These are phyloP conservation scores for Gnaphalium uliginosum DNA, from an alignment of 129 eudicot species.

Conservation along the genomic window DNA sequence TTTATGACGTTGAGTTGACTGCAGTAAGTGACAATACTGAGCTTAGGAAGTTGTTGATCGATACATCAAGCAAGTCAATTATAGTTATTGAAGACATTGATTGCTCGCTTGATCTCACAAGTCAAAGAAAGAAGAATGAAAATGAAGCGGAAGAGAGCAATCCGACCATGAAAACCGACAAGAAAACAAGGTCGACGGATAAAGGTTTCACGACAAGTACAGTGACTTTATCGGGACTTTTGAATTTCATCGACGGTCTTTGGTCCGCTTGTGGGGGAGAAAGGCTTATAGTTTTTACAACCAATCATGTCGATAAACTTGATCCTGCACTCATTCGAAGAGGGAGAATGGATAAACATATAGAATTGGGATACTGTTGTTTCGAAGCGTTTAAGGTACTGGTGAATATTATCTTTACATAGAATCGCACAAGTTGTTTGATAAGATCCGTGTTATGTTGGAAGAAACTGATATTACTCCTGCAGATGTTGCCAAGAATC, in stretches of 20 bases:
- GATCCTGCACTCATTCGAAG: slow-evolving; percentile 40
- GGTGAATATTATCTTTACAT: slow-evolving; percentile 35
- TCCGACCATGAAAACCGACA: background rate
- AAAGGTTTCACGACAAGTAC: slow-evolving; percentile 15
- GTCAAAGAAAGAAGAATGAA: slow-evolving; percentile 32
- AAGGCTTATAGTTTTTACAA: slow-evolving; percentile 36
- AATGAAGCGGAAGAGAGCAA: slow-evolving; percentile 27
- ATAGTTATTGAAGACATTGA: slow-evolving; percentile 46
- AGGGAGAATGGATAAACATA: slow-evolving; percentile 45
- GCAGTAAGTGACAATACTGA: slow-evolving; percentile 38
- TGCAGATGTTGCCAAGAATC: slow-evolving; percentile 40
- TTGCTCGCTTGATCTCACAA: slow-evolving; percentile 40
- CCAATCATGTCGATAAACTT: slow-evolving; percentile 37
- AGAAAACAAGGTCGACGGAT: slow-evolving; percentile 18
- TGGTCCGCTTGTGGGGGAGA: slow-evolving; percentile 45
- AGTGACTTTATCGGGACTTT: slow-evolving; percentile 39
- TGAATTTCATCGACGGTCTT: slow-evolving; percentile 39
- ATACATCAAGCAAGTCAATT: slow-evolving; percentile 45
- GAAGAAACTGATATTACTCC: slow-evolving; percentile 40
- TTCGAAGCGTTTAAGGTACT: slow-evolving; percentile 44
- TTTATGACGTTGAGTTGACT: slow-evolving; percentile 41
- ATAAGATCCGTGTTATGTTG: slow-evolving; percentile 28
- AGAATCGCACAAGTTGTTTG: slow-evolving; percentile 37
- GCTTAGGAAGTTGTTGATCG: slow-evolving; percentile 40
- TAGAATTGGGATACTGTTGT: slow-evolving; percentile 34